Percentiles rank a stretch among this genome's conserved stretches.
These are phyloP conservation scores for Nicotiana paniculata DNA, from an alignment of 257 asterid genomes.

Conservation along the genomic window DNA sequence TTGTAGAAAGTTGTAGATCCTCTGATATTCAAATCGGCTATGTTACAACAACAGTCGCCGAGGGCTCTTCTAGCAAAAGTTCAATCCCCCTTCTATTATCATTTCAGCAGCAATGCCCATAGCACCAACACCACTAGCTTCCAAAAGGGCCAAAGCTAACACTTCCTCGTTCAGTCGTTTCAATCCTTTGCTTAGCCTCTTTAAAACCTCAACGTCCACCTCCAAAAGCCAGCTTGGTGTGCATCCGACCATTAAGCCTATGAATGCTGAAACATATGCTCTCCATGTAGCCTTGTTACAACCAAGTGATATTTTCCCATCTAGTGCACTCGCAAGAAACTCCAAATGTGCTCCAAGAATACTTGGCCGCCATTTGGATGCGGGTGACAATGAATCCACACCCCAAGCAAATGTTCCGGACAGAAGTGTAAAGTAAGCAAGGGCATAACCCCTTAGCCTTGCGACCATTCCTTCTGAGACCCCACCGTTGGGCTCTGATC, in stretches of 20 bases:
- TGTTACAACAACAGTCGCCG: neutral
- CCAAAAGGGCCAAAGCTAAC: conserved; percentile 72
- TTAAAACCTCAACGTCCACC: conserved; percentile 59
- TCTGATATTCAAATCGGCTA: neutral
- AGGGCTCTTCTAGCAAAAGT: neutral
- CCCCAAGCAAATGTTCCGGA: conserved; percentile 83
- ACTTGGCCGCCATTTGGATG: conserved; percentile 46
- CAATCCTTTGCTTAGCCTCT: conserved; percentile 70
- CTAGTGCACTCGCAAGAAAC: conserved; percentile 70
- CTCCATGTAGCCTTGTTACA: conserved; percentile 77
- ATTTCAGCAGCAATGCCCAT: conserved; percentile 96
- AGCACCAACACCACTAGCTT: conserved; percentile 62
- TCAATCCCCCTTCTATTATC: conserved; percentile 57
- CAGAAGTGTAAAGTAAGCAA: conserved; percentile 63
- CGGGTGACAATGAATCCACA: conserved; percentile 45
- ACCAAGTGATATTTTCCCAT: conserved; percentile 78
- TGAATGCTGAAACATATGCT: conserved; percentile 65
- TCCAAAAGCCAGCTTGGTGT: conserved; percentile 85
- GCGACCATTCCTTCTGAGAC: conserved; percentile 61
- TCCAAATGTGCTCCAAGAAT: conserved; percentile 59
- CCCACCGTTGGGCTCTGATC: conserved; percentile 31
- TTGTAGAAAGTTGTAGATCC: neutral
- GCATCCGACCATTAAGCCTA: conserved; percentile 78
- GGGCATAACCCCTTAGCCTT: conserved; percentile 82
- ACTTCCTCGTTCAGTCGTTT: conserved; percentile 82